Base-by-base conservation (phyloP, 768 basidiomycete genomes). In the Boletus rubescentipes region DNA sequence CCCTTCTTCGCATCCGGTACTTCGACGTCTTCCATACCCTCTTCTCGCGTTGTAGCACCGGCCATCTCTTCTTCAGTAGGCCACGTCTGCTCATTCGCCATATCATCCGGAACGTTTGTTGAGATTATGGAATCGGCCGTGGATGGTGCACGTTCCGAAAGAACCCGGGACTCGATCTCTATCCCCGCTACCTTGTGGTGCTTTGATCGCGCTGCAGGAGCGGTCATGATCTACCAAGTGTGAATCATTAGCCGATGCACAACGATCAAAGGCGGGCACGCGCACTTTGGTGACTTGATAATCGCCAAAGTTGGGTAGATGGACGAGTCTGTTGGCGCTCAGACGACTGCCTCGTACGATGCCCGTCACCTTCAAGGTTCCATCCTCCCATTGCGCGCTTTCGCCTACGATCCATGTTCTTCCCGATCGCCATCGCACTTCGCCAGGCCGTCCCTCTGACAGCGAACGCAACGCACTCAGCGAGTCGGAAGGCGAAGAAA, bases 81-180 rank as follows among this genome's bases (percentile, higher is more conserved):
- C 95, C 96, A 98, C 0, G 96, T 99, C 70, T 99, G 96, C 64
- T 99, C 96, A 67, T 96, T 97, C 34, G 80, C 84, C 71, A 97
- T 79, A 52, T 91, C 86, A 63, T 98, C 94, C 5, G 89, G 91
- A 21, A 90, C 85, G 67, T 96, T 94, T 46, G 81, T 86, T 2
- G 93, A 93, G 12, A 91, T 81, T 45, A 98, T 73, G 7, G 93
- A 93, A 69, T 98, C 95, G 1, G 88, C 90, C 1, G 83, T 77
- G 0, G 82, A 78, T 1, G 76, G 64, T 46, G 81, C 74, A 0
- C 87, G 85, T 62, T 87, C 84, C 0, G 86, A 87, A 15, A 96
- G 69, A 3, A 70, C 37, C 23, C 72, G 67, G 1, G 87, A 75
- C 60, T 91, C 92, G 18, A 86, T 66, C 9, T 90, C 89, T 87